phyloP scores from a whole-genome alignment of 176 grass and related monocot species.

The Poa annua region DNA sequence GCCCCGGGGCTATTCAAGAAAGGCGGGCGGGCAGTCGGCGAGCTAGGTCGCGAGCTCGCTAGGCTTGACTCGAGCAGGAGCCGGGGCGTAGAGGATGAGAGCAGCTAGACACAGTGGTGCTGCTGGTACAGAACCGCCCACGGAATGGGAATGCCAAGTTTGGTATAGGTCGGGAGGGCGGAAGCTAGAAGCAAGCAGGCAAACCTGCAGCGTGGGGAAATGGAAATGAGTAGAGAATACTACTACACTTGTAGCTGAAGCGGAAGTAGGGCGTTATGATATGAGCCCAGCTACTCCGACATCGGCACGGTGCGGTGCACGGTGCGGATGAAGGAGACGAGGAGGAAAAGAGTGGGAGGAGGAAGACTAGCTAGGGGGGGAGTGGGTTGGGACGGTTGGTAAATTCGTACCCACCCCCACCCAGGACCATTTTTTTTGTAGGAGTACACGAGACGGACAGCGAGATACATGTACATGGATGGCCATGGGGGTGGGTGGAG shows the following conservation, averaged over 20 bases:
- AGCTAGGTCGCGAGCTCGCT: background rate
- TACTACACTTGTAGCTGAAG: background rate
- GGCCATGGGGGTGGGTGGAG: background rate
- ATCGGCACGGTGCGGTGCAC: background rate
- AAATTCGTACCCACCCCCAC: too few species aligned
- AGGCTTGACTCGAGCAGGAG: too few species aligned
- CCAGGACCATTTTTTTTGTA: too few species aligned
- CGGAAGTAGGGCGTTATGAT: background rate
- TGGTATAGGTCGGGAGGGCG: background rate
- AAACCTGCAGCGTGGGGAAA: background rate
- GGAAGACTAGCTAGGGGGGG: too few species aligned
- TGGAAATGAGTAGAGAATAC: background rate
- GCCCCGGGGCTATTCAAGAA: background rate
- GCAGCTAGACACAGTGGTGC: background rate
- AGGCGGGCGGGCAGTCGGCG: background rate
- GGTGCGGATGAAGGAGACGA: too few species aligned
- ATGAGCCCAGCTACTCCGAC: background rate
- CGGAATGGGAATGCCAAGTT: conserved; percentile 22
- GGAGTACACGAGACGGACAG: too few species aligned
- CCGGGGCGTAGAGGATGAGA: background rate
- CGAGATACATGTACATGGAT: too few species aligned
- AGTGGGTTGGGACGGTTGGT: too few species aligned
- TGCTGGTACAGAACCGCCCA: background rate
- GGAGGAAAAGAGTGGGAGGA: too few species aligned
- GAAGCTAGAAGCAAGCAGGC: background rate